Evolutionary conservation across 164 flowering plant species (phyloP), one percentile per base, ranked within the genome.

Genomic region (Vitis rupestris): DNA sequence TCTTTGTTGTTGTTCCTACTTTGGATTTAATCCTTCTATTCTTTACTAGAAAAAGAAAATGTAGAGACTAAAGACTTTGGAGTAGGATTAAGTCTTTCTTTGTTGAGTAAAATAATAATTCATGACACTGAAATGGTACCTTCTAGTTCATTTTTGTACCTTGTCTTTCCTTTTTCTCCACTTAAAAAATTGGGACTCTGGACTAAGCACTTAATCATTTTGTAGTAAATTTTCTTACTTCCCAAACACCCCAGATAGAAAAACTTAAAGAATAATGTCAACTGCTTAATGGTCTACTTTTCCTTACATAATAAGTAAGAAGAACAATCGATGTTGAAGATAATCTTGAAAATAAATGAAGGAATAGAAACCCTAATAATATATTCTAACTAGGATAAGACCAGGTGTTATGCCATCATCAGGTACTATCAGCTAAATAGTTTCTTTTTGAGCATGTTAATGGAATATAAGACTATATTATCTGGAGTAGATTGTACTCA

Each of bases 331-430:
- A 23, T 11, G 63, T 52, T 58, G 62, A 59, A 68, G 37, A 60
- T 37, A 61, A 53, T 44, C 59, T 61, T 31, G 44, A 61, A 44
- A 17, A 62, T 15, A 55, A 57, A 3, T 8, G 27, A 54, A 53
- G 16, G 51, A 44, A 63, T 49, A 63, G 2, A 61, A 50, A 50
- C 23, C 72, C 62, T 8, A 48, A n/a, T 5, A 64, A 61, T 5
- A 48, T 53, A 27, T 53, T 68, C 55, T 51, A 4, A 23, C 29
- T 7, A 52, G 50, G 62, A 54, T 61, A 66, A 54, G 64, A 54
- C 53, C 58, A 59, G 71, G 66, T 75, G 71, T 66, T 75, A 59
- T 66, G 58, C 66, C 62, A 37, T 65, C 63, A 37, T 61, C 68
- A 50, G 56, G 59, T 65, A 59, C 60, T 67, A 50, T 67, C 57